phyloP scores from a whole-genome alignment of 2,329 filamentous ascomycete species.

The Epichloe sylvatica region DNA sequence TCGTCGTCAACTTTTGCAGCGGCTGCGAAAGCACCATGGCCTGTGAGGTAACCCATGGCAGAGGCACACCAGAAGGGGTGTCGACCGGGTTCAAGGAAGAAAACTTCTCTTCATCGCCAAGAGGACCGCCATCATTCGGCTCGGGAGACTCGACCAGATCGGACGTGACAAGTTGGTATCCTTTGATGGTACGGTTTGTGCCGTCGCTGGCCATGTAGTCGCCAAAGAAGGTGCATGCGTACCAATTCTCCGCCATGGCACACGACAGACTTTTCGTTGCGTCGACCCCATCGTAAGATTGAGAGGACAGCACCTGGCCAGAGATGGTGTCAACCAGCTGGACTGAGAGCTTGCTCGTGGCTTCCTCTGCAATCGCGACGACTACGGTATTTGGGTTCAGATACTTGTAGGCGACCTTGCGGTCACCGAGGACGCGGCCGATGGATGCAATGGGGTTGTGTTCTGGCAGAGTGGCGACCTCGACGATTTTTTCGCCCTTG shows the following conservation, averaged over 20 bases:
- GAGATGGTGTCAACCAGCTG: conserved; percentile 80
- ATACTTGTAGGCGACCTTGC: conserved; percentile 95
- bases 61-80: conserved; percentile 36
- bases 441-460: conserved; percentile 91
- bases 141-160: conserved; percentile 82
- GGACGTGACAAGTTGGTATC: conserved; percentile 71
- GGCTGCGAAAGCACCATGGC: conserved; percentile 67
- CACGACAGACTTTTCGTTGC: conserved; percentile 59
- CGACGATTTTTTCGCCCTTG: conserved; percentile 52
- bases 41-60: conserved; percentile 67
- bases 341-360: conserved; percentile 47
- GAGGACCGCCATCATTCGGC: conserved; percentile 70
- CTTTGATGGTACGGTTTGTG: conserved; percentile 49
- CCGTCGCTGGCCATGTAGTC: conserved; percentile 44
- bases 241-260: conserved; percentile 87
- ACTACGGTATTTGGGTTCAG: conserved; percentile 77
- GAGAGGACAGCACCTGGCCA: conserved; percentile 62
- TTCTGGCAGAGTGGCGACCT: conserved; percentile 51
- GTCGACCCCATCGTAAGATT: conserved; percentile 61
- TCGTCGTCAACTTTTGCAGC: conserved; percentile 69
- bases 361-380: conserved; percentile 52
- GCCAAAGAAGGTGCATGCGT: conserved; percentile 67
- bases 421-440: conserved; percentile 80
- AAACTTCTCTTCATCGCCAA: conserved; percentile 56
- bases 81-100: conserved; percentile 61